These are phyloP conservation scores for Lagerstroemia speciosa DNA, from an alignment of 345 rosid species.

Conservation along the genomic window DNA sequence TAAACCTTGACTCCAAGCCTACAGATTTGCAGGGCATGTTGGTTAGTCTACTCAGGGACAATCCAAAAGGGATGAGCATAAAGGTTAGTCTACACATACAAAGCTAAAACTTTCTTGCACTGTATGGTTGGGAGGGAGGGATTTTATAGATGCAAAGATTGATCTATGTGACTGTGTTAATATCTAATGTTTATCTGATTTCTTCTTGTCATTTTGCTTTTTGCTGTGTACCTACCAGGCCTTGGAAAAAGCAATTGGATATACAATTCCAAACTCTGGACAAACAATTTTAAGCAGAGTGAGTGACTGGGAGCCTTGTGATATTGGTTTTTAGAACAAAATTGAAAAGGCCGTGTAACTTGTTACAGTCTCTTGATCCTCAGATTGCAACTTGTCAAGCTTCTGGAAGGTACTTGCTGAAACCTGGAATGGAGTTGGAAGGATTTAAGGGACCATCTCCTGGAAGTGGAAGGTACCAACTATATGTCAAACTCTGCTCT, in stretches of 20 bases:
- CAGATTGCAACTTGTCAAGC: constrained; percentile 85
- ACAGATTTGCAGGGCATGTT: constrained; percentile 52
- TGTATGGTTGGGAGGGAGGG: neutral
- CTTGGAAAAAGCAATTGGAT: constrained; percentile 78
- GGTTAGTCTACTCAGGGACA: constrained; percentile 53
- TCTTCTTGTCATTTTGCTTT: constrained; percentile 4
- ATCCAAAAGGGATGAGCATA: constrained; percentile 74
- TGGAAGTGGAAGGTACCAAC: constrained; percentile 65
- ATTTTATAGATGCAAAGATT: neutral
- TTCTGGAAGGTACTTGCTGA: constrained; percentile 73
- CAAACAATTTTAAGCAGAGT: constrained; percentile 68
- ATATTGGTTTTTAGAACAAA: constrained; percentile 13
- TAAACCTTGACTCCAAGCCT: constrained; percentile 36
- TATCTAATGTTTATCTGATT: neutral
- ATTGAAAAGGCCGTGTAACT: constrained; percentile 11
- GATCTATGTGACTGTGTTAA: neutral
- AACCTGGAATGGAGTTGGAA: constrained; percentile 54
- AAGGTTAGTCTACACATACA: constrained; percentile 37
- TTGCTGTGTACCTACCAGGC: constrained; percentile 29
- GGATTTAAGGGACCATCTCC: constrained; percentile 48
- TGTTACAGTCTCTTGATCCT: constrained; percentile 18
- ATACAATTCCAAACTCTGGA: constrained; percentile 43
- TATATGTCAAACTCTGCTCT: neutral
- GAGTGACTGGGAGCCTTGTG: constrained; percentile 24
- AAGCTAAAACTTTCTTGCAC: neutral